These are phyloP conservation scores for Sinapis alba DNA, from an alignment of 441 rosid species.

Conservation along the genomic window DNA sequence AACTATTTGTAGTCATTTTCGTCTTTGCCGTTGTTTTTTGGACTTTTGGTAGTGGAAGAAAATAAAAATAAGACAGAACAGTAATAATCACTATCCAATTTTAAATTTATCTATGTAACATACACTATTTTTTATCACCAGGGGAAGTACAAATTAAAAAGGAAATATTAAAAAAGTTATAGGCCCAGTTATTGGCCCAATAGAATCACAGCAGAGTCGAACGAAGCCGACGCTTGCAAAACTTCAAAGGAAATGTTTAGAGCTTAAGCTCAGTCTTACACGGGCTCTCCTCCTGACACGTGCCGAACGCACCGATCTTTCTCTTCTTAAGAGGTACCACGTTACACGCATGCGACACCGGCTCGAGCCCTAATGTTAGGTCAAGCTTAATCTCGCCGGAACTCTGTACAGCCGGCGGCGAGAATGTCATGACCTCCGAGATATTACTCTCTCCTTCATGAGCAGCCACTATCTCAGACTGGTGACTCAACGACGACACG, in stretches of 20 bases:
- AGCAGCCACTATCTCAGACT: slow-evolving; percentile 35
- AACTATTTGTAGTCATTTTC: background rate
- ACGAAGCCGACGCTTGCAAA: background rate
- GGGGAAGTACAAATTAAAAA: background rate
- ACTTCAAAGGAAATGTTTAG: background rate
- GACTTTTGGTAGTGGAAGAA: background rate
- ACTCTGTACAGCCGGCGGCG: slow-evolving; percentile 12
- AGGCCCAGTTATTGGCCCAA: background rate
- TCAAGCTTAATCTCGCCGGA: slow-evolving; percentile 36
- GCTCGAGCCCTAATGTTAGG: slow-evolving; percentile 47
- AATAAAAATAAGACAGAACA: background rate
- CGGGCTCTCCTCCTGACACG: slow-evolving; percentile 19
- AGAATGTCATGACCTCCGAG: slow-evolving; percentile 18
- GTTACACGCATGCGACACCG: slow-evolving; percentile 41
- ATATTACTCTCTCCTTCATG: slow-evolving; percentile 47
- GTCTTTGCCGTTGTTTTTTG: background rate
- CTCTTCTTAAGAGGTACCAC: slow-evolving; percentile 61
- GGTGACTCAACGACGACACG: slow-evolving; percentile 47
- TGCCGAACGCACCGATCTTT: slow-evolving; percentile 37
- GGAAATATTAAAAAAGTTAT: background rate
- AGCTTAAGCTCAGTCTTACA: slow-evolving; percentile 37
- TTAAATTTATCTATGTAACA: background rate
- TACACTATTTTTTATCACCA: background rate
- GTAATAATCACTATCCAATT: background rate
- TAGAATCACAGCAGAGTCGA: background rate